Percentiles rank a stretch among this genome's conserved stretches.
phyloP scores from a whole-genome alignment of 495 filamentous ascomycete genomes.

The Daldinia vernicosa region DNA sequence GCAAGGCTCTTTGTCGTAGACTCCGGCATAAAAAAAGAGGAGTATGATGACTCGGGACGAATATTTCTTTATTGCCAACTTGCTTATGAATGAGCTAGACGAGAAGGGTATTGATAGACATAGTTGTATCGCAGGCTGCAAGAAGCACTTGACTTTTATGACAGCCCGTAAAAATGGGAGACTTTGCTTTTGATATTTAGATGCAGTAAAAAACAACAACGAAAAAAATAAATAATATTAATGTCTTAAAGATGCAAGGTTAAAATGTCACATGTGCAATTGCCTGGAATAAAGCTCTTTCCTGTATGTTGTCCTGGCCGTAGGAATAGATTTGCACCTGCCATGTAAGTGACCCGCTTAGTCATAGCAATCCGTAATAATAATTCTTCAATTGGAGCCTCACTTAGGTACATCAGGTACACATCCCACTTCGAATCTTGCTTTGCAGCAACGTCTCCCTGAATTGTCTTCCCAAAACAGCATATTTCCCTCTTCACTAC shows the following conservation, averaged over 20 bases:
- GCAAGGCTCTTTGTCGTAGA: not conserved
- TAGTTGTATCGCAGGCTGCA: conserved; percentile 41
- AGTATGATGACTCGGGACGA: conserved; percentile 11
- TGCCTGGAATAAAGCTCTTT: not conserved
- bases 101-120: conserved; percentile 29
- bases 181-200: not conserved
- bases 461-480: conserved; percentile 15
- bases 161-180: conserved; percentile 1
- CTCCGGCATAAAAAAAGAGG: conserved; percentile 8
- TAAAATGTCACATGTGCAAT: not conserved
- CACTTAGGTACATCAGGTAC: not conserved
- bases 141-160: conserved; percentile 39
- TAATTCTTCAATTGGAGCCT: conserved; percentile 28
- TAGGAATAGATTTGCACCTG: not conserved
- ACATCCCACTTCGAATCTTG: conserved; percentile 17
- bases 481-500: conserved; percentile 4
- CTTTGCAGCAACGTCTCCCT: conserved; percentile 20
- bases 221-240: not conserved
- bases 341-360: conserved; percentile 16
- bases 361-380: conserved; percentile 28
- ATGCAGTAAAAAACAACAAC: not conserved
- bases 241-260: not conserved
- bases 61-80: not conserved
- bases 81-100: conserved; percentile 8
- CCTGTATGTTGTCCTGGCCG: not conserved